Base-by-base conservation (phyloP, 441 rosid genomes). In the Arabidopsis hybrid region DNA sequence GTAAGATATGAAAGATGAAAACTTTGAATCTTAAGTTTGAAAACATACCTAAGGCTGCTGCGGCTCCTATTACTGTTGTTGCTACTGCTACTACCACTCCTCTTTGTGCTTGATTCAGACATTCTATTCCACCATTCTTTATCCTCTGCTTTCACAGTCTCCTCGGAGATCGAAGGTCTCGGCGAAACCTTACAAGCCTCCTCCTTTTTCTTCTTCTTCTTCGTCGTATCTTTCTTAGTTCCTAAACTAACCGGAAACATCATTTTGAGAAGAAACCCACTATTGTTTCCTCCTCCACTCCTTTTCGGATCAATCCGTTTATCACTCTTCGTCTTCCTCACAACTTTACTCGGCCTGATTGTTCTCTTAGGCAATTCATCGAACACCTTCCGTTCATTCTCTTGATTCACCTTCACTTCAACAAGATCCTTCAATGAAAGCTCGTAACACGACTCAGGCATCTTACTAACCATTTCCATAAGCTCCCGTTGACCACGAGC, bases 371-470 rank as follows among this genome's bases (percentile, higher is more conserved):
- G 45, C 13, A 56, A 56, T 50, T 75, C 82, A 56, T 73, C 75
- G 71, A 68, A 56, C 62, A 31, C 50, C 70, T 40, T 71, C 34
- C 67, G 65, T 17, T 82, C 80, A 58, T 69, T 71, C 43, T 71
- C 81, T 39, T 79, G 70, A n/a, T 63, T 80, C 0, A 42, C 73
- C 16, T 50, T 81, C 3, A 62, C 67, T 61, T 93, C 97, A 3
- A 91, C 96, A 34, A 93, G 78, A 84, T 91, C 98, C 67, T 61
- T 90, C 66, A 91, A 74, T 3, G 98, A 83, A 50, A 93, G 92
- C 81, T 93, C 98, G 73, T 88, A 93, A 75, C 89, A 90, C 12
- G 95, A 84, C 77, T 93, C 98, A 0, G 98, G 97, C 96, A 91
- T 93, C 63, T 62, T 83, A 72, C 87, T 87, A n/a, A 91, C 92